Evolutionary conservation across 768 basidiomycete species (phyloP).

Genomic region (Hirschioporus abietinus): DNA sequence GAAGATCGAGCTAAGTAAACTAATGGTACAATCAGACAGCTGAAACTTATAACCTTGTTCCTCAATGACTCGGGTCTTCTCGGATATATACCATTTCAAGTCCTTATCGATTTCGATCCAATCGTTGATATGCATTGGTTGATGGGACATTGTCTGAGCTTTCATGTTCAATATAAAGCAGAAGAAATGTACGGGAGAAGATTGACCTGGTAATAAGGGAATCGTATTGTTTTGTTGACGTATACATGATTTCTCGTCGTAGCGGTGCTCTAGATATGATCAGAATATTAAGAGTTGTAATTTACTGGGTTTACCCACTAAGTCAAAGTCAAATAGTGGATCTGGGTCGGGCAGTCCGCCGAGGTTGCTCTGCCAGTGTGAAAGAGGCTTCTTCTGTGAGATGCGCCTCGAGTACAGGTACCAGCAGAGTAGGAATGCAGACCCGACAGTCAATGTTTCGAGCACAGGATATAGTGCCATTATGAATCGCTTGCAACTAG

Average conservation of each 20-base stretch:
- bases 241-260: conserved; percentile 9
- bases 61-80: conserved; percentile 26
- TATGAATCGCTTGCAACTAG: neutral
- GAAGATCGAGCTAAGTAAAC: neutral
- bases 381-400: neutral
- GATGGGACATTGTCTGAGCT: conserved; percentile 28
- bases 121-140: conserved; percentile 30
- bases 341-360: conserved; percentile 6
- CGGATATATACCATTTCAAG: conserved; percentile 26
- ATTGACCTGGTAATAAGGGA: conserved; percentile 9
- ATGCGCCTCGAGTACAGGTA: neutral
- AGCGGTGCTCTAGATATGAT: neutral
- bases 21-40: neutral
- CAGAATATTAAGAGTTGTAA: neutral
- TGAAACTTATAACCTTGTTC: conserved; percentile 19
- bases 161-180: neutral
- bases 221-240: conserved; percentile 8
- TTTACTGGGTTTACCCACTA: neutral
- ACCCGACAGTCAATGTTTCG: neutral
- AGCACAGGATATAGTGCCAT: neutral
- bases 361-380: neutral
- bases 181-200: neutral
- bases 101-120: conserved; percentile 34
- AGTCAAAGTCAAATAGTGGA: conserved; percentile 5
- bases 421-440: neutral